Evolutionary conservation across 2,329 filamentous ascomycete genomes (phyloP).

Genomic region (Alternaria sp.): DNA sequence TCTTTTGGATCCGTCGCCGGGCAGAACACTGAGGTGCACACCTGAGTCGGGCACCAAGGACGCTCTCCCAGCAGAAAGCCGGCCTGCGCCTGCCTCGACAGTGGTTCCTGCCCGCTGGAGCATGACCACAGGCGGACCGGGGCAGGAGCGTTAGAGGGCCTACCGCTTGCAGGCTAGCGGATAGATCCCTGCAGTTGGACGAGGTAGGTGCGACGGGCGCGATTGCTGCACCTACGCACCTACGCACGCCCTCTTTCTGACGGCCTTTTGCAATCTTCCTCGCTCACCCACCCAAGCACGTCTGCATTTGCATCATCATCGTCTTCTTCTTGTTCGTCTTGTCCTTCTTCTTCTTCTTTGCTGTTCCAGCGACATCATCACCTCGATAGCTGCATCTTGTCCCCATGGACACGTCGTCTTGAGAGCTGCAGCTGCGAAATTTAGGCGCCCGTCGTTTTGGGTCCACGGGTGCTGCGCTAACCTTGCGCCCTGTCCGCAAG

Average conservation of each 20-base stretch:
- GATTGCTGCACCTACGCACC: slow-evolving; percentile 13
- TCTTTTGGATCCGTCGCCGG: neutral
- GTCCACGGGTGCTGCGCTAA: slow-evolving; percentile 19
- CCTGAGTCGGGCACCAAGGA: neutral
- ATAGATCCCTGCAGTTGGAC: slow-evolving; percentile 15
- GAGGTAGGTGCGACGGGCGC: slow-evolving; percentile 17
- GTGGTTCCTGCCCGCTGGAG: slow-evolving; percentile 4
- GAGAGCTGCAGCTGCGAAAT: slow-evolving; percentile 11
- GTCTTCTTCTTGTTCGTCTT: neutral
- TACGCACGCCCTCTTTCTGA: neutral
- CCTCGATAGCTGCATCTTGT: neutral
- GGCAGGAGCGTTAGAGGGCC: slow-evolving; percentile 10
- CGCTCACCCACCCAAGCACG: slow-evolving; percentile 9
- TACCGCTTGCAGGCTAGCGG: slow-evolving; percentile 10
- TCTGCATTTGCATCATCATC: neutral
- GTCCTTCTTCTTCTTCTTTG: neutral
- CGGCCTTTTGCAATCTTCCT: slow-evolving; percentile 15
- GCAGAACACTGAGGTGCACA: neutral
- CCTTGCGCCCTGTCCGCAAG: slow-evolving; percentile 13
- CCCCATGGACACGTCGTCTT: slow-evolving; percentile 8
- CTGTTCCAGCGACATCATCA: neutral
- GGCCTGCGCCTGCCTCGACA: slow-evolving; percentile 6
- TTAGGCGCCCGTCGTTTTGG: slow-evolving; percentile 17
- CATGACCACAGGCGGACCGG: slow-evolving; percentile 9
- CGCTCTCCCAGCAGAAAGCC: neutral